Percentiles rank a stretch among this genome's conserved stretches.
Evolutionary conservation across 257 asterid genomes (phyloP).

Genomic region (Galeopsis tetrahit): DNA sequence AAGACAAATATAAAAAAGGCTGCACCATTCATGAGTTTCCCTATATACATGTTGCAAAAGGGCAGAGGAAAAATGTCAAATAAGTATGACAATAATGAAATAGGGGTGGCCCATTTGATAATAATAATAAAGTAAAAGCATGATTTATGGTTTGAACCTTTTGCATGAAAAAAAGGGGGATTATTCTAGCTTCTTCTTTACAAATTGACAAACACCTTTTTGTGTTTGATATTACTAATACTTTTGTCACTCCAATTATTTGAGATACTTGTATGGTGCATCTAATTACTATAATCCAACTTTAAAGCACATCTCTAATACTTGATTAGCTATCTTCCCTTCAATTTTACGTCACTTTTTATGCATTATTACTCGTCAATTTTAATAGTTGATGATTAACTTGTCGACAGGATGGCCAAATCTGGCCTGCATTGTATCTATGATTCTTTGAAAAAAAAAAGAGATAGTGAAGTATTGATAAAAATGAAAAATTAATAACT

Average conservation of each 20-base stretch:
- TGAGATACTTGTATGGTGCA: conserved; percentile 33
- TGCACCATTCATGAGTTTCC: background rate
- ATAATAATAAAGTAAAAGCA: conserved; percentile 29
- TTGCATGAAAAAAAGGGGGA: conserved; percentile 28
- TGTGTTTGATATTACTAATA: conserved; percentile 35
- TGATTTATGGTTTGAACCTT: conserved; percentile 48
- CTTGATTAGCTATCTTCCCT: conserved; percentile 31
- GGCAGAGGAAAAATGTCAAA: conserved; percentile 4
- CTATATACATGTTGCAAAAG: background rate
- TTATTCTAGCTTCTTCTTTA: conserved; percentile 48
- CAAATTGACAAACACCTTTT: conserved; percentile 50
- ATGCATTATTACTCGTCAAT: conserved; percentile 35
- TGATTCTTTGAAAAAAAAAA: background rate
- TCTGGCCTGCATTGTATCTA: conserved; percentile 14
- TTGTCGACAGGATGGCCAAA: conserved; percentile 21
- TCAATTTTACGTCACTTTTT: conserved; percentile 25
- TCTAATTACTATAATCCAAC: conserved; percentile 11
- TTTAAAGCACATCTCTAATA: conserved; percentile 6
- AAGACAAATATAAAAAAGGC: too few species aligned
- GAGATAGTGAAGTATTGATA: too few species aligned
- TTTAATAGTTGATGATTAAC: conserved; percentile 13
- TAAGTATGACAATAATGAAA: conserved; percentile 24
- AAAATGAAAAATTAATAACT: too few species aligned
- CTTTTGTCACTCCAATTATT: conserved; percentile 35
- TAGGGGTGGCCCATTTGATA: conserved; percentile 31